phyloP scores from a whole-genome alignment of 108 stramenopile genomes.

The Hondaea fermentalgiana region DNA sequence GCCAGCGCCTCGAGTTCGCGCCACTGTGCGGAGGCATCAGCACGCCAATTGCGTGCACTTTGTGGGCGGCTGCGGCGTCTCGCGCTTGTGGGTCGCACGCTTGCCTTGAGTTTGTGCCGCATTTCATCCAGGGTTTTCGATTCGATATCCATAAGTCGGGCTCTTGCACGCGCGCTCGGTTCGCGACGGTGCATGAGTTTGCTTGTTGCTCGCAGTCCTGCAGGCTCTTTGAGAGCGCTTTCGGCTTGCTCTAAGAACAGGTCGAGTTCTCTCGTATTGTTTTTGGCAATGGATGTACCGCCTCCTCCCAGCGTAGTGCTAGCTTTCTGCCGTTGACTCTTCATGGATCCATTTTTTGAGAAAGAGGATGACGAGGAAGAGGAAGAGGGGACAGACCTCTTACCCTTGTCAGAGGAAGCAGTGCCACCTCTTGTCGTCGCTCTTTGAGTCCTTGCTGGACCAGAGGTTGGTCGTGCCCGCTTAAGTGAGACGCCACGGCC shows the following conservation, averaged over 20 bases:
- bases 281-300: neutral
- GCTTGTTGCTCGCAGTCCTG: neutral
- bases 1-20: neutral
- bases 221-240: neutral
- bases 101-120: neutral
- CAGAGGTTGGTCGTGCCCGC: no score
- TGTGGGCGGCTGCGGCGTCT: neutral
- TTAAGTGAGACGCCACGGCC: no score
- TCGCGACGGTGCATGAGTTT: neutral
- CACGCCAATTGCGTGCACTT: neutral
- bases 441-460: no score
- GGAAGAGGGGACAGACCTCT: no score
- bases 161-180: neutral
- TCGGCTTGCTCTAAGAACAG: neutral
- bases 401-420: no score
- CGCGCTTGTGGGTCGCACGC: neutral
- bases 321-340: no score
- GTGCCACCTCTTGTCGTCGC: no score
- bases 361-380: no score
- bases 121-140: neutral
- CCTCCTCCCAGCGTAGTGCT: neutral
- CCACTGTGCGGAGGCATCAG: neutral
- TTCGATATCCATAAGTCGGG: neutral
- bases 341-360: no score
- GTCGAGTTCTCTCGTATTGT: neutral